phyloP scores from a whole-genome alignment of 192 early-diverging fungal species.

The Entomortierella beljakovae region DNA sequence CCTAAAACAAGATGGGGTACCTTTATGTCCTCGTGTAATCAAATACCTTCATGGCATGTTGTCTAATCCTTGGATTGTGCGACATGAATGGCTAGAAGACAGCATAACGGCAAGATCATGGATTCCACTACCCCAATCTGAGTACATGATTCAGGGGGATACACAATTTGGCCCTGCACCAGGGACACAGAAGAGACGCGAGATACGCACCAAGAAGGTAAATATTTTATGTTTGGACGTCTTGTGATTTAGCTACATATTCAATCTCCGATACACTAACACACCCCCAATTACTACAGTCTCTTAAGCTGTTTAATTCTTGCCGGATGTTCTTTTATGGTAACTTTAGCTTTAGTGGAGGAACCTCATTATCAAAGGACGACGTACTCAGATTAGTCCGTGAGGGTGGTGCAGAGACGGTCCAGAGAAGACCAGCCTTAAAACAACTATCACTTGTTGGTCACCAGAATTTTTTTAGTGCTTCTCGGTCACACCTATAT shows the following conservation, averaged over 20 bases:
- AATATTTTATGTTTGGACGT: background rate
- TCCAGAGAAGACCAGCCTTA: slow-evolving; percentile 7
- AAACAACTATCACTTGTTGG: background rate
- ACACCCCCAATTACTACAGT: background rate
- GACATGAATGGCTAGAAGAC: slow-evolving; percentile 25
- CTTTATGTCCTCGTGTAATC: slow-evolving; percentile 19
- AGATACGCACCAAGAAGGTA: slow-evolving; percentile 7
- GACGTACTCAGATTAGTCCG: slow-evolving; percentile 23
- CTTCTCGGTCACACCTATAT: slow-evolving; percentile 8
- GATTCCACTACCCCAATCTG: slow-evolving; percentile 7
- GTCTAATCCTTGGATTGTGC: slow-evolving; percentile 16
- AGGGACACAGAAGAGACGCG: slow-evolving; percentile 13
- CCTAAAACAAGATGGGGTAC: background rate
- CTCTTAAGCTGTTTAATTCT: slow-evolving; percentile 17
- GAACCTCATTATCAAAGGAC: slow-evolving; percentile 20
- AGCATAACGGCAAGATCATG: slow-evolving; percentile 9
- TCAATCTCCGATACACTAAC: background rate
- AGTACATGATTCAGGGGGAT: slow-evolving; percentile 27
- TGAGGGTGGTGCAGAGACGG: slow-evolving; percentile 13
- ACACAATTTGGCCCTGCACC: slow-evolving; percentile 25
- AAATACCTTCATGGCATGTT: slow-evolving; percentile 28
- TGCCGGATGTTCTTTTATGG: slow-evolving; percentile 45
- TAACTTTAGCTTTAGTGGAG: slow-evolving; percentile 1
- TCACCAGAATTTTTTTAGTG: background rate
- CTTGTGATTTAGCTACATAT: background rate